Percentiles rank a stretch among this genome's conserved stretches.
phyloP scores from a whole-genome alignment of 257 asterid genomes.

The Linderniella brevidens region DNA sequence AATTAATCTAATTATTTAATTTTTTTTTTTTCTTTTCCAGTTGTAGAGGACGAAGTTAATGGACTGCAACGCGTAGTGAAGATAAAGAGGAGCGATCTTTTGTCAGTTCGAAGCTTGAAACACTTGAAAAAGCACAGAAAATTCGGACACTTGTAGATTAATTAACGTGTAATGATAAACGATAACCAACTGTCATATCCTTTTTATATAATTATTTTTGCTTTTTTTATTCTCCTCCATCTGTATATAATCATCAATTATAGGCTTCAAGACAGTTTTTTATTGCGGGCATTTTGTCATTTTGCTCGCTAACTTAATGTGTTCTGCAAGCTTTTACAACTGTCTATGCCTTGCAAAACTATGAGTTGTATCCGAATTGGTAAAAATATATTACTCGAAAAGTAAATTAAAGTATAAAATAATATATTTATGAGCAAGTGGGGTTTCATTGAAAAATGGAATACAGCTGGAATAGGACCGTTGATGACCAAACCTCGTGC shows the following conservation, averaged over 20 bases:
- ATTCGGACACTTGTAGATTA: constrained; percentile 16
- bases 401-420: neutral
- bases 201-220: too few species aligned
- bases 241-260: too few species aligned
- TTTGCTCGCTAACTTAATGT: too few species aligned
- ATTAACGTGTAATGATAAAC: too few species aligned
- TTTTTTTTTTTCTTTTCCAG: constrained; percentile 10
- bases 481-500: constrained; percentile 29
- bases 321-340: too few species aligned
- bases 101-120: constrained; percentile 48
- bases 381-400: neutral
- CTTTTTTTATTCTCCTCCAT: too few species aligned
- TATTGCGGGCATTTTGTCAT: too few species aligned
- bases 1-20: neutral
- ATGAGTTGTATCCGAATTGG: neutral
- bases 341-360: too few species aligned
- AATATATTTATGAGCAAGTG: neutral
- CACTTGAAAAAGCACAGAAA: constrained; percentile 60
- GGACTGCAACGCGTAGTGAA: constrained; percentile 17
- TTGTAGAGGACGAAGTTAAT: constrained; percentile 15
- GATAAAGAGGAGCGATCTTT: constrained; percentile 22
- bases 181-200: too few species aligned
- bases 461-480: constrained; percentile 67
- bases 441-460: constrained; percentile 11
- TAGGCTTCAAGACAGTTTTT: too few species aligned